Base-by-base conservation (phyloP, 352 stramenopile species). In the Phytophthora pluvialis region DNA sequence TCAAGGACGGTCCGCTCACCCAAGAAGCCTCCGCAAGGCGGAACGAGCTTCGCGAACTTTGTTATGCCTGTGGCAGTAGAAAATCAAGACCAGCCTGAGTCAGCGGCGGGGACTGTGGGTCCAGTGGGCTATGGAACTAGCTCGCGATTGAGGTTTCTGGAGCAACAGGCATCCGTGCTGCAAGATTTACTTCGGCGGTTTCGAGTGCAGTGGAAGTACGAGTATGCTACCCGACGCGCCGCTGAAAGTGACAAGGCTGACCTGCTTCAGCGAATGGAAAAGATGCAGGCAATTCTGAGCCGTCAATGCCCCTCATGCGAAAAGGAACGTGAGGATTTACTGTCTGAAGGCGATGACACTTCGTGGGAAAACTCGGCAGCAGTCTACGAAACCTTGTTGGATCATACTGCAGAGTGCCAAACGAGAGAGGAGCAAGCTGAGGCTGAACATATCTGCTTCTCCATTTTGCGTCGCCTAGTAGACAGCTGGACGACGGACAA, bases 401-500 rank as follows among this genome's bases (percentile, higher is more conserved):
- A 66, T 36, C 46, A 77, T 13, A 72, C 44, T 2, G 43, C 58
- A 8, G 40, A 62, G 0, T 72, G 63, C 0, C 58, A 66, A 28
- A 61, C 43, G 15, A 72, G 67, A 52, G 70, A 86, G 11, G 72
- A 82, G 15, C 65, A 84, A 18, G 54, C 52, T 29, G 80, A 88
- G 40, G 66, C 72, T 6, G 82, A 91, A 33, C 63, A 78, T 18
- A 60, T 85, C 9, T 91, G 78, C 63, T 91, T 89, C 43, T 80
- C 76, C 28, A 74, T 88, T 60, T 62, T 91, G 35, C 76, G 73
- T 3, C 74, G 74, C 0, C 62, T 92, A 31, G 69, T 89, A 36
- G 80, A 87, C 54, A 88, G 59, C 60, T 90, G 83, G 81, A 89
- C 83, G 13, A 78, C 73, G 15, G 83, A 91, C 67, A 88, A 86